phyloP scores from a whole-genome alignment of 83 land plant genomes.

The Diphasiastrum complanatum region DNA sequence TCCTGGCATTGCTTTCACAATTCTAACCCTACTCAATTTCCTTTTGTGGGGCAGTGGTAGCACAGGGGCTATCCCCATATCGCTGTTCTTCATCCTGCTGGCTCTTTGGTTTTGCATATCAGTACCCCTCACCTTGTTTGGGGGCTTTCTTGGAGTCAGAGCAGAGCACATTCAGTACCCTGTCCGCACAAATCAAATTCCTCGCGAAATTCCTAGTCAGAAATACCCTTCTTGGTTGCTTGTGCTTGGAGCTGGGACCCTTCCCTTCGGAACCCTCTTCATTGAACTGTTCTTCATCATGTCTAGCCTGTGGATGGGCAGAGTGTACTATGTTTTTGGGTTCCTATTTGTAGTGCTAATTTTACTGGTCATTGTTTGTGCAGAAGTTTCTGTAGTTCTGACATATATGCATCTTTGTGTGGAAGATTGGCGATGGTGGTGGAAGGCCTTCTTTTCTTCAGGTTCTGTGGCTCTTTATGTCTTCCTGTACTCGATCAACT shows the following conservation, averaged over 20 bases:
- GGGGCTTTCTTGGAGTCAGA: conserved; percentile 2
- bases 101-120: conserved; percentile 17
- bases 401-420: conserved; percentile 17
- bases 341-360: conserved; percentile 9
- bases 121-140: conserved; percentile 9
- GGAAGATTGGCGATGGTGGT: too few relatives aligned
- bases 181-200: conserved; percentile 12
- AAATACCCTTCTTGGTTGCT: conserved; percentile 13
- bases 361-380: too few relatives aligned
- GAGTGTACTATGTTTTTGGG: conserved; percentile 12
- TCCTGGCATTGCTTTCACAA: conserved; percentile 1
- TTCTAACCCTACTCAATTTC: conserved; percentile 14
- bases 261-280: conserved; percentile 17
- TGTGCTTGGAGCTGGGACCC: conserved; percentile 12
- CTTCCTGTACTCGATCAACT: conserved; percentile 4
- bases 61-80: too few relatives aligned
- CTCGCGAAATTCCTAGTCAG: conserved; percentile 9
- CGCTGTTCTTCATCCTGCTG: conserved; percentile 5
- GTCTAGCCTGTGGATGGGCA: conserved; percentile 16
- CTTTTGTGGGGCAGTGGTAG: conserved; percentile 8
- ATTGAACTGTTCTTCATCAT: conserved; percentile 14
- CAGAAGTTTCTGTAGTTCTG: conserved; percentile 7
- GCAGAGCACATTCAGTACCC: conserved; percentile 7
- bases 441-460: too few relatives aligned
- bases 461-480: too few relatives aligned